Evolutionary conservation across 345 rosid species (phyloP).

Genomic region (Citrus australasica): DNA sequence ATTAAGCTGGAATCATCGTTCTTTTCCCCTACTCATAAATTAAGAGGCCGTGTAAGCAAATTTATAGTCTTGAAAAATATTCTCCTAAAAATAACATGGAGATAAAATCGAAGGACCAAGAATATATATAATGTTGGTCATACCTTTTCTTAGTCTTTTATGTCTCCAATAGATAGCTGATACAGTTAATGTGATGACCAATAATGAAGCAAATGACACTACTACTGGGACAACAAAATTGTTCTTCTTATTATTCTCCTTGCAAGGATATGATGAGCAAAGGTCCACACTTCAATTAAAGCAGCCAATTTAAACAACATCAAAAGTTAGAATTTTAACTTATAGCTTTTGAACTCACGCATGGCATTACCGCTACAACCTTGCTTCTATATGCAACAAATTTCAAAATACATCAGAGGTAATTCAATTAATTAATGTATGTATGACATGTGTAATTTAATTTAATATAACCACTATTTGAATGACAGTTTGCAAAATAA

Average conservation of each 20-base stretch:
- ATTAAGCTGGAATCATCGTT: neutral
- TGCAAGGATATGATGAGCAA: constrained; percentile 18
- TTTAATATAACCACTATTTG: too few relatives aligned
- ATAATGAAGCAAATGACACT: constrained; percentile 9
- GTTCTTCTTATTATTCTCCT: constrained; percentile 4
- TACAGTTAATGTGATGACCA: neutral
- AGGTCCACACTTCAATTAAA: constrained; percentile 18
- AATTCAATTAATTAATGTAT: too few relatives aligned
- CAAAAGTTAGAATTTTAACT: neutral
- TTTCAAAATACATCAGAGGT: accelerated
- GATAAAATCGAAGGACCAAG: neutral
- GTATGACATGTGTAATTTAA: too few relatives aligned
- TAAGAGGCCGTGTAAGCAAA: neutral
- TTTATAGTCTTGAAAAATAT: neutral
- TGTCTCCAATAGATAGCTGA: constrained; percentile 2
- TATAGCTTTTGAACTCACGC: neutral
- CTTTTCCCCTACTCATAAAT: neutral
- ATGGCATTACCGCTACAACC: neutral
- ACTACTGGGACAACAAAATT: constrained; percentile 11
- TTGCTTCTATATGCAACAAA: too few relatives aligned
- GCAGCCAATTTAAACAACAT: neutral
- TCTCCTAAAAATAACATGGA: neutral
- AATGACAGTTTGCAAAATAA: accelerated
- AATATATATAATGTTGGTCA: neutral
- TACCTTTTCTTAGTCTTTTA: constrained; percentile 6